Percentiles rank a stretch among this genome's conserved stretches.
These are phyloP conservation scores for Clarireedia hainanense DNA, from an alignment of 2,329 filamentous ascomycete genomes.

Conservation along the genomic window DNA sequence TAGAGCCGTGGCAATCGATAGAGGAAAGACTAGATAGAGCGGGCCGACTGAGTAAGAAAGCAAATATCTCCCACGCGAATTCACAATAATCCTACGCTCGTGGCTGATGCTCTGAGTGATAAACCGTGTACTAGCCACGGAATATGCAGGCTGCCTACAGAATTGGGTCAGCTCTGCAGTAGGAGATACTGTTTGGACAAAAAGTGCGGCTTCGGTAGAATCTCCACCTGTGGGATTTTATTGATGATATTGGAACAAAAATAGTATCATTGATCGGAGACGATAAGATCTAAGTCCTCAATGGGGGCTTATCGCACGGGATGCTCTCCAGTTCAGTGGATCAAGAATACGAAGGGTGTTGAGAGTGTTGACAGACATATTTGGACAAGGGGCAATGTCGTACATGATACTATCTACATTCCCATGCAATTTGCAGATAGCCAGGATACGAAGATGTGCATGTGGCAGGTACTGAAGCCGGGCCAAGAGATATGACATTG, in stretches of 20 bases:
- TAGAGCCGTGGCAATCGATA: neutral
- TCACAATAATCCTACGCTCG: neutral
- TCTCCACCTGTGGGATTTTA: neutral
- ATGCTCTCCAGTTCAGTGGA: neutral
- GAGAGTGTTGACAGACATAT: neutral
- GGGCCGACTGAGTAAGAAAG: neutral
- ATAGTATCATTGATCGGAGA: neutral
- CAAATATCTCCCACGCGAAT: neutral
- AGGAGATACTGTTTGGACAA: neutral
- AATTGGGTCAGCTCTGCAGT: neutral
- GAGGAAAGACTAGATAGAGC: neutral
- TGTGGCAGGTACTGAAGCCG: neutral
- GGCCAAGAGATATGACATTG: neutral
- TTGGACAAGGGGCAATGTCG: neutral
- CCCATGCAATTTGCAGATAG: neutral
- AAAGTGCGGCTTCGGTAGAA: neutral
- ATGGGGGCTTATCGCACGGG: neutral
- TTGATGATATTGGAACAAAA: constrained; percentile 4
- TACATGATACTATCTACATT: neutral
- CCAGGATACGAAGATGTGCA: neutral
- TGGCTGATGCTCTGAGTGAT: neutral
- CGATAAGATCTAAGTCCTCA: neutral
- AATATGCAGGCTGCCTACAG: neutral
- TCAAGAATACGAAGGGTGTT: neutral
- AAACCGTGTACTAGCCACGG: neutral